A percentile compares a stretch with the other conserved stretches of the same genome.
These are phyloP conservation scores for Benincasa hispida DNA, from an alignment of 306 rosid genomes.

Conservation along the genomic window DNA sequence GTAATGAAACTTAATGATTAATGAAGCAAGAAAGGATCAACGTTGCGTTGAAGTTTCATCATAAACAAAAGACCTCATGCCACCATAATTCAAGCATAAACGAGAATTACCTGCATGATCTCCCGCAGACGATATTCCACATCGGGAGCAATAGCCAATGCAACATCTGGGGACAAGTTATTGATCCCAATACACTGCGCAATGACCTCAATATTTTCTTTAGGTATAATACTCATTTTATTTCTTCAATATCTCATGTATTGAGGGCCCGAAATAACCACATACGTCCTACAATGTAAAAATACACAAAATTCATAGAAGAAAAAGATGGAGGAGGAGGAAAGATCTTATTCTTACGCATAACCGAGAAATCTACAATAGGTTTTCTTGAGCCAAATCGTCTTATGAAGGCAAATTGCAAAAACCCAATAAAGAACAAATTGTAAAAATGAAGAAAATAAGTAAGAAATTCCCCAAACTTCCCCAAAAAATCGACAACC, in stretches of 20 bases:
- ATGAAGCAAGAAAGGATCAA: neutral
- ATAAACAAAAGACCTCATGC: neutral
- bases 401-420: neutral
- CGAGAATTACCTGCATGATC: constrained; percentile 66
- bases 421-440: neutral
- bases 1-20: neutral
- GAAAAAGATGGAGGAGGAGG: neutral
- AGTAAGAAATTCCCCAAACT: too few relatives aligned
- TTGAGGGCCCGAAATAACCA: neutral
- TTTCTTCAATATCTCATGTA: neutral
- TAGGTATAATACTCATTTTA: constrained; percentile 63
- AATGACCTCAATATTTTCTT: constrained; percentile 78
- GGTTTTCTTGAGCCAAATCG: neutral
- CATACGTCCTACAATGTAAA: neutral
- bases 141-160: constrained; percentile 77
- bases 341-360: neutral
- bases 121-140: constrained; percentile 92
- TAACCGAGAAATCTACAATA: neutral
- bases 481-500: neutral
- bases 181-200: constrained; percentile 78
- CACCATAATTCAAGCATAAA: neutral
- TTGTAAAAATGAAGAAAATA: neutral
- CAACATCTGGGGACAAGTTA: constrained; percentile 72
- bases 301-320: neutral
- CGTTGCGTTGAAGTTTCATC: neutral